Evolutionary conservation across 169 alveolate species (phyloP).

Genomic region (Plasmodium relictum): DNA sequence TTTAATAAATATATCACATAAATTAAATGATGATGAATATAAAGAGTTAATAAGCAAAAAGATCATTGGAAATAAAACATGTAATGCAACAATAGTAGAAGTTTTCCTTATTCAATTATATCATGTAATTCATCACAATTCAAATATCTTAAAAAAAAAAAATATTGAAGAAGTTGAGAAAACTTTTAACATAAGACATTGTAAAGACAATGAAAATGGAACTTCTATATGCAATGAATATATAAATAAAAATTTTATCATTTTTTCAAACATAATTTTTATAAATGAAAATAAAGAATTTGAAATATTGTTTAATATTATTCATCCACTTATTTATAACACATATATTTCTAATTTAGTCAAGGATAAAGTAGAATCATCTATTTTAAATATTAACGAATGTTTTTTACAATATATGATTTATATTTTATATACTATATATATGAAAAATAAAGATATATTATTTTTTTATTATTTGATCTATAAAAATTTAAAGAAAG

Average conservation of each 20-base stretch:
- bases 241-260: neutral
- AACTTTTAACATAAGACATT: neutral
- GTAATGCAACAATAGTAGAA: neutral
- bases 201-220: neutral
- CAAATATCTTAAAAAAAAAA: neutral
- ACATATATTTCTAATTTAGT: constrained; percentile 25
- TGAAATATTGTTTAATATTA: constrained; percentile 44
- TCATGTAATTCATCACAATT: neutral
- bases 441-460: constrained; percentile 20
- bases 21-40: neutral
- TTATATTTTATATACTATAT: constrained; percentile 16
- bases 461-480: constrained; percentile 57
- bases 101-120: neutral
- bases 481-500: constrained; percentile 39
- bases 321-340: constrained; percentile 46
- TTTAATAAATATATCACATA: neutral
- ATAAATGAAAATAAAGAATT: constrained; percentile 53
- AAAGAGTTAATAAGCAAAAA: neutral
- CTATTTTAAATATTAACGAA: constrained; percentile 24
- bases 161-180: neutral
- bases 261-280: constrained; percentile 1
- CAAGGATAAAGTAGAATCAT: neutral
- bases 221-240: neutral
- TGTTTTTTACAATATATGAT: constrained; percentile 33
- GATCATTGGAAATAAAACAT: neutral